Base-by-base conservation (phyloP, 2,329 filamentous ascomycete species). In the Zasmidium cellare region DNA sequence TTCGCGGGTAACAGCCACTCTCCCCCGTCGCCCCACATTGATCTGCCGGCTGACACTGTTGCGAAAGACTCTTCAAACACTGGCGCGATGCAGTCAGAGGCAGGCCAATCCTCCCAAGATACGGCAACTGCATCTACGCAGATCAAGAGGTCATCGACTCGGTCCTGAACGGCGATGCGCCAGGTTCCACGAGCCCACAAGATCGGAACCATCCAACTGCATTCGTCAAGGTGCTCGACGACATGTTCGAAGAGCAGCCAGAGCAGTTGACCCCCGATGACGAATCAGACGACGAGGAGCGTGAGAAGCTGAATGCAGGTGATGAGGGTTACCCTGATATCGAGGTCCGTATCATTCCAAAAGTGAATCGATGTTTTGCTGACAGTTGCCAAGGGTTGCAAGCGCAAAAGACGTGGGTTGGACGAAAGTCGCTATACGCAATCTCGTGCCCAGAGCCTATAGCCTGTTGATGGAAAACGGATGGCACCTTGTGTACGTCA, bases 101-200 rank as follows among this genome's bases (percentile, higher is more conserved):
- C 6, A 11, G 12, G 5, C 2, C 1, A 6, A 9, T 1, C 3
- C 11, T 54, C 9, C 22, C 56, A 3, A 54, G 38, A 19, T 58
- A 58, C 23, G 18, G 3, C 2, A n/a, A 54, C 20, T 55, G 46
- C 35, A 51, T 55, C 46, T 53, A 54, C 23, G 57, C 20, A 18
- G 57, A 59, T 18, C 23, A 57, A 22, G 57, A 56, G 46, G 57
- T 59, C 45, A 57, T 59, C 18, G 50, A 59, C 6, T 56, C 57
- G 1, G 54, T 55, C 11, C 14, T 60, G 6, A 28, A 46, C 12
- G 57, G 44, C 14, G 48, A 41, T 1, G 20, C 22, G 9, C 47
- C 48, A 23, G 46, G 47, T 18, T 19, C n/a, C 11, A 16, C 16
- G 18, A 19, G 19, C 6, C 6, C 46, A 7, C 3, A 9, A 14